phyloP scores from a whole-genome alignment of 2,329 filamentous ascomycete species.

The Pseudogymnoascus sp. region DNA sequence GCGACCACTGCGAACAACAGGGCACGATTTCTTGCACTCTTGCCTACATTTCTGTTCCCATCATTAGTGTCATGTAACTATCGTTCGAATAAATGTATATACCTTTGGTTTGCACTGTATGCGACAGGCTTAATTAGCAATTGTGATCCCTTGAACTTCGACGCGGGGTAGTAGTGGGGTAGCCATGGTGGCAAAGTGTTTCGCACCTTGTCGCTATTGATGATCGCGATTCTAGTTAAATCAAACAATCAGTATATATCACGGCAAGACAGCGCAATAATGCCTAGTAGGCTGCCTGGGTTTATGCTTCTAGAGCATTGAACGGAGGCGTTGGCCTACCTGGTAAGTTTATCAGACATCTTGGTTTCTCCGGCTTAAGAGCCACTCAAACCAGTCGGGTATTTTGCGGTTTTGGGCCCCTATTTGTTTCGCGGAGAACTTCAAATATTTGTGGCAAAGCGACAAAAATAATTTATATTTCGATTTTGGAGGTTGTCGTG shows the following conservation, averaged over 20 bases:
- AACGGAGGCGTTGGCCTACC: constrained; percentile 47
- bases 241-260: constrained; percentile 4
- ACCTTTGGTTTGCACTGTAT: constrained; percentile 80
- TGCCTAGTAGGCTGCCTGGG: constrained; percentile 2
- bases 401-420: not conserved
- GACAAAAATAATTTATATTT: constrained; percentile 4
- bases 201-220: constrained; percentile 91
- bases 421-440: not conserved
- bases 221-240: constrained; percentile 79
- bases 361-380: constrained; percentile 11
- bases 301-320: not conserved
- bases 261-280: not conserved
- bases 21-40: constrained; percentile 98
- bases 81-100: constrained; percentile 22
- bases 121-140: constrained; percentile 32
- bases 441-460: not conserved
- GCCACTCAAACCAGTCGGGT: not conserved
- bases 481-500: not conserved
- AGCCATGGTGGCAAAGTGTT: constrained; percentile 29
- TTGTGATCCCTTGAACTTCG: constrained; percentile 10
- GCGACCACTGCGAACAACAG: constrained; percentile 94
- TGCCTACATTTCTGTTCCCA: constrained; percentile 80
- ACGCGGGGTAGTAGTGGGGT: constrained; percentile 31
- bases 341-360: constrained; percentile 92
- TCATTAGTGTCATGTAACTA: constrained; percentile 24